Evolutionary conservation across 148 eudicot genomes (phyloP), one percentile per base, ranked within the genome.

Genomic region (Camellia sinensis): DNA sequence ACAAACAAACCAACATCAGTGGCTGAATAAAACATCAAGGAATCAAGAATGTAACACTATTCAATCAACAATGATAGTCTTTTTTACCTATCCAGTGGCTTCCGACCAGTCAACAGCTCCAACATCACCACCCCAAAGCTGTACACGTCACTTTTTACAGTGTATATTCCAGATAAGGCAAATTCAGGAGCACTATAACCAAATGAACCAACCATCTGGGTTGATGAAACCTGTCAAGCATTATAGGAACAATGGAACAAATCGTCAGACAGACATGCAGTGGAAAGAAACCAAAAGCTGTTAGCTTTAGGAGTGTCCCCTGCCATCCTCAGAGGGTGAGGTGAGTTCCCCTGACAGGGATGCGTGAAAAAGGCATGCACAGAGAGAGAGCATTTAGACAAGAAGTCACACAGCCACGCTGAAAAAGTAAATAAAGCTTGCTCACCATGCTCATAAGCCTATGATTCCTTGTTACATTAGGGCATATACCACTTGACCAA

Each of bases 111-210:
- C 82, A 96, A 87, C 71, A 96, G 92, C 94, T 96, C 99, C 88
- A 96, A 81, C 99, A 94, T 96, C 81, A 96, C 98, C 67, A 96
- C 98, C 45, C 98, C 99, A 82, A 96, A 96, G 87, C 99, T 96
- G 87, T 96, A 94, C 29, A 96, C 98, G 61, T 96, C 98, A 75
- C 99, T 96, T 88, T 96, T 96, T 57, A 92, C 92, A 18, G 98
- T 96, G 86, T 96, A 96, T 79, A 94, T 87, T 79, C 98, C 99
- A 76, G 98, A 96, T 82, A 96, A 85, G 82, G 97, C 95, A 85
- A 94, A 96, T 83, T 96, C 99, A 43, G 99, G 99, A 79, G 99
- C 98, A 83, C 99, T 94, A 86, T 96, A 96, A 80, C 99, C 99
- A 82, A 96, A 96, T 50, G 98, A 92, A 83, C 97, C 98, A 56